Percentiles rank a stretch among this genome's conserved stretches.
phyloP scores from a whole-genome alignment of 1,284 basidiomycete species.

The Puccinia coronata region DNA sequence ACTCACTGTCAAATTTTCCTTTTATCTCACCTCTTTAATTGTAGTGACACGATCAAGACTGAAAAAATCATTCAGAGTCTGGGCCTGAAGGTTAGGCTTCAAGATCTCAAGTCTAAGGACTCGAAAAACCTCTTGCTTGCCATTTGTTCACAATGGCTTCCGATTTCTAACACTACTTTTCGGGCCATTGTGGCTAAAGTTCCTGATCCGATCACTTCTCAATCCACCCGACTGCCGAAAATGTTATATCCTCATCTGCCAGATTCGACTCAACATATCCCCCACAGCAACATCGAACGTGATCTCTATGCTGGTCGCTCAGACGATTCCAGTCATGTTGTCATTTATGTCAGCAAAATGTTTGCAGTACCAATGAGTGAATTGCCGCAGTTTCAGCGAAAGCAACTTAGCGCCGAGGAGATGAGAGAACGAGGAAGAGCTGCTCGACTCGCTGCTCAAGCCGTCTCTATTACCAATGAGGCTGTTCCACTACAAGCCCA shows the following conservation, averaged over 20 bases:
- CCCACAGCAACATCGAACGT: constrained; percentile 76
- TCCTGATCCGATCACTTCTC: constrained; percentile 80
- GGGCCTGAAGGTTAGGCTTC: constrained; percentile 77
- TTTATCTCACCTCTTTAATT: constrained; percentile 29
- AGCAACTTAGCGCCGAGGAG: constrained; percentile 78
- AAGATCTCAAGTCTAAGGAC: constrained; percentile 91
- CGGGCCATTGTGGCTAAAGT: constrained; percentile 89
- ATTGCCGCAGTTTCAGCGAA: constrained; percentile 80
- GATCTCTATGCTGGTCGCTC: constrained; percentile 75
- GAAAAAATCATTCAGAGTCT: constrained; percentile 83
- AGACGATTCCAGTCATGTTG: constrained; percentile 67
- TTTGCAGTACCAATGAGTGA: constrained; percentile 81
- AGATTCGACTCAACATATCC: constrained; percentile 64
- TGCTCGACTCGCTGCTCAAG: constrained; percentile 60
- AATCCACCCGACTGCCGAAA: constrained; percentile 79
- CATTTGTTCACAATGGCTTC: constrained; percentile 95
- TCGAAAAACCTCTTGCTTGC: constrained; percentile 76
- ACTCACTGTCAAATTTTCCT: too few relatives aligned
- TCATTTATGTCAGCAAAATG: constrained; percentile 97
- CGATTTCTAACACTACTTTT: constrained; percentile 88
- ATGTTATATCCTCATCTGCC: constrained; percentile 78
- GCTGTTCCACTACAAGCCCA: constrained; percentile 52
- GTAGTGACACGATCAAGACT: constrained; percentile 82
- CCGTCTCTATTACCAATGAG: constrained; percentile 56
- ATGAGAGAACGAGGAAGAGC: constrained; percentile 75